Evolutionary conservation across 805 yeast genomes (phyloP).

Genomic region (Kodamaea sagamina): DNA sequence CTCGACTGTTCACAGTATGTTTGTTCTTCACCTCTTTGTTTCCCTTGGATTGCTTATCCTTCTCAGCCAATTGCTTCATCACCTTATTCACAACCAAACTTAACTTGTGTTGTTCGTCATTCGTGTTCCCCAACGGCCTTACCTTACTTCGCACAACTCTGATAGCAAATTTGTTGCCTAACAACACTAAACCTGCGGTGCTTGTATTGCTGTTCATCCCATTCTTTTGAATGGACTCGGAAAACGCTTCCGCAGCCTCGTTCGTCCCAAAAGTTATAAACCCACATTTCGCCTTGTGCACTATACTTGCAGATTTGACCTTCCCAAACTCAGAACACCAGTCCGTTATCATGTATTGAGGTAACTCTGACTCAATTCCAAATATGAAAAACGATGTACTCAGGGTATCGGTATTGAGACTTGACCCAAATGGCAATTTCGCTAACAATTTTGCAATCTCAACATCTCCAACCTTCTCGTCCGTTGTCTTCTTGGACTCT

Average conservation of each 20-base stretch:
- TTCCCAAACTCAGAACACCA: constrained; percentile 49
- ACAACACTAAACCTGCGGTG: constrained; percentile 36
- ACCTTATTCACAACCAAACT: constrained; percentile 53
- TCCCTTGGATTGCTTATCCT: constrained; percentile 25
- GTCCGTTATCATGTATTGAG: constrained; percentile 61
- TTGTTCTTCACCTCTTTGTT: background rate
- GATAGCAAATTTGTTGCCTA: constrained; percentile 44
- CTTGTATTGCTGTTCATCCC: constrained; percentile 28
- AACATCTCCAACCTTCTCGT: constrained; percentile 25
- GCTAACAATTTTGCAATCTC: constrained; percentile 56
- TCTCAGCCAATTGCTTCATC: constrained; percentile 52
- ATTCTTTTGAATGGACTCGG: constrained; percentile 22
- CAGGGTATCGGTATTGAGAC: constrained; percentile 40
- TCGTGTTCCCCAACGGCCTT: constrained; percentile 40
- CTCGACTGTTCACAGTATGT: constrained; percentile 5
- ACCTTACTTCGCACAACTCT: constrained; percentile 59
- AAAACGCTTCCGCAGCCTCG: constrained; percentile 50
- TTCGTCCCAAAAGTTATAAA: constrained; percentile 56
- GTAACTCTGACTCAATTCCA: constrained; percentile 67
- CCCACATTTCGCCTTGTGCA: constrained; percentile 65
- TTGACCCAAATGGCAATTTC: constrained; percentile 69
- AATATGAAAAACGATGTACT: constrained; percentile 69
- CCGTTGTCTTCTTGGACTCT: constrained; percentile 11
- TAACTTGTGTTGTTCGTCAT: constrained; percentile 49
- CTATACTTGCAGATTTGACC: constrained; percentile 49